Conservation (phyloP, 495 filamentous ascomycete genomes). For the Rhizodiscina lignyota region DNA sequence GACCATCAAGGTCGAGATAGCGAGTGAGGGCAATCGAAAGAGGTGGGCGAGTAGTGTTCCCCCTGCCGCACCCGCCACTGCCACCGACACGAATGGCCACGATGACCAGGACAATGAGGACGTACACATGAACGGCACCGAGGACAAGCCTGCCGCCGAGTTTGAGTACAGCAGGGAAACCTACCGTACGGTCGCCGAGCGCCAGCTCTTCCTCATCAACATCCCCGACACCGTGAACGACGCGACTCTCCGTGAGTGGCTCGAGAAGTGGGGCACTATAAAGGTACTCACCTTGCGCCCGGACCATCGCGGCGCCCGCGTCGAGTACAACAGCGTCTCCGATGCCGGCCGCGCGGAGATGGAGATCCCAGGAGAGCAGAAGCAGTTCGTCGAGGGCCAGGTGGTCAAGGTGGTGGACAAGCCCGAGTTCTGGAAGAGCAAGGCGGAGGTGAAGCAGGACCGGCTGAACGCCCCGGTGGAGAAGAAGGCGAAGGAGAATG, state of each 20-base stretch:
- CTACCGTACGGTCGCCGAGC: conserved; percentile 4
- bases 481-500: conserved; percentile 25
- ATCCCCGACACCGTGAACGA: conserved; percentile 52
- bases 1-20: conserved; percentile 13
- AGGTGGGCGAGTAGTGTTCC: no score
- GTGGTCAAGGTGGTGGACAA: conserved; percentile 52
- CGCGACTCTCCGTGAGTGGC: conserved; percentile 31
- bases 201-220: conserved; percentile 36
- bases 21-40: conserved; percentile 6
- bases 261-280: conserved; percentile 31
- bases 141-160: conserved; percentile 42
- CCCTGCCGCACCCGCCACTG: background rate
- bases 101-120: no score
- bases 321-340: conserved; percentile 58
- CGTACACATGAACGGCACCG: conserved; percentile 49
- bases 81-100: conserved; percentile 9
- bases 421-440: conserved; percentile 43
- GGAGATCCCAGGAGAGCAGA: conserved; percentile 20
- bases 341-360: conserved; percentile 50
- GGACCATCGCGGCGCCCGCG: conserved; percentile 69
- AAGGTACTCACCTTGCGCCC: conserved; percentile 46
- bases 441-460: conserved; percentile 34
- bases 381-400: conserved; percentile 48
- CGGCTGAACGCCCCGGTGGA: conserved; percentile 12
- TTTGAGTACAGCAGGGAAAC: conserved; percentile 20